phyloP scores from a whole-genome alignment of 371 early-diverging fungal genomes.

The Haplosporangium sp. region DNA sequence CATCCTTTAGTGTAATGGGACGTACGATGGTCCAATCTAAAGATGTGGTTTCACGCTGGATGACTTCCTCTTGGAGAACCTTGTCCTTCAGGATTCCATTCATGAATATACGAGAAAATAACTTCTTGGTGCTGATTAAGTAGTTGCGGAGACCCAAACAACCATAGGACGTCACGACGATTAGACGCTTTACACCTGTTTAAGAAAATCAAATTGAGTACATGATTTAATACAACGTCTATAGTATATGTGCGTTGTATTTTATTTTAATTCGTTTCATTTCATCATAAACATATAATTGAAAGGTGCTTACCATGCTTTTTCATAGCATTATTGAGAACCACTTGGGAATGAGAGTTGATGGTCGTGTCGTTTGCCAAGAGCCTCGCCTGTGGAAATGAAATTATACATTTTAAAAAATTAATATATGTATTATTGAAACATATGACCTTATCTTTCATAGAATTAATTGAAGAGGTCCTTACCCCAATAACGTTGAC shows the following conservation, averaged over 20 bases:
- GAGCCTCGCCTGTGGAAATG: constrained; percentile 31
- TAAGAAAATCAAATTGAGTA: neutral
- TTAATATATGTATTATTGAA: neutral
- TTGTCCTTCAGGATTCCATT: constrained; percentile 54
- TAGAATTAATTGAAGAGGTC: neutral
- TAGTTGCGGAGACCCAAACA: constrained; percentile 50
- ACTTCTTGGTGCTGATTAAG: constrained; percentile 35
- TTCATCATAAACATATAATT: neutral
- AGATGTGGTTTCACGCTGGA: constrained; percentile 33
- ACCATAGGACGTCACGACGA: constrained; percentile 53
- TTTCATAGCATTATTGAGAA: constrained; percentile 51
- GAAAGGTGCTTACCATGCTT: constrained; percentile 40
- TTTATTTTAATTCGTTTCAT: neutral
- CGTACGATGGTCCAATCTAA: constrained; percentile 55
- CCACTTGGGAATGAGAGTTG: constrained; percentile 49
- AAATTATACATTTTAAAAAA: neutral
- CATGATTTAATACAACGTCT: no score
- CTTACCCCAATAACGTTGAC: constrained; percentile 55
- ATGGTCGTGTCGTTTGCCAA: constrained; percentile 48
- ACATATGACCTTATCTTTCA: neutral
- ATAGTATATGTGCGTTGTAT: neutral
- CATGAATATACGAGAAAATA: constrained; percentile 52
- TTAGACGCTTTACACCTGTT: constrained; percentile 37
- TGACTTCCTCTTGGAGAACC: constrained; percentile 46
- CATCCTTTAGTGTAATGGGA: constrained; percentile 49